Evolutionary conservation across 176 grass and related monocot genomes (phyloP).

Genomic region (Zizania latifolia): DNA sequence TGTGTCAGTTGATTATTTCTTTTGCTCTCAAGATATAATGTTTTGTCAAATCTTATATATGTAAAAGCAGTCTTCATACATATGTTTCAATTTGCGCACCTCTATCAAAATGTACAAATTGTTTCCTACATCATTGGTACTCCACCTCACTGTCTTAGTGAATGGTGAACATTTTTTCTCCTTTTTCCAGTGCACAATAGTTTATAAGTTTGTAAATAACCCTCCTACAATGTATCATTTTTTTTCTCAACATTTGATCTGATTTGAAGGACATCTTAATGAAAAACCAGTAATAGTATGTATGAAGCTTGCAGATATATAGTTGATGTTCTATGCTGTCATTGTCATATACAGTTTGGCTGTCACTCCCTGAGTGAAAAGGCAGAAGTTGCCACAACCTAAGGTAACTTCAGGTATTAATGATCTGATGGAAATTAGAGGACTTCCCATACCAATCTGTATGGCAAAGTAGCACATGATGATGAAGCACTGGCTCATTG

Average conservation of each 20-base stretch:
- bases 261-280: not conserved
- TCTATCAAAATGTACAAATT: not conserved
- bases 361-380: not conserved
- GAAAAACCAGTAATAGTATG: not conserved
- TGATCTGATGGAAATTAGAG: not conserved
- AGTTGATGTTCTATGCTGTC: not conserved
- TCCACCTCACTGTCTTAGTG: not conserved
- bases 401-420: not conserved
- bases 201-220: conserved; percentile 6
- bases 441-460: not conserved
- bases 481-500: conserved; percentile 1
- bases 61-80: not conserved
- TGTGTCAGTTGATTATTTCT: not conserved
- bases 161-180: not conserved
- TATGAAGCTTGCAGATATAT: not conserved
- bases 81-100: not conserved
- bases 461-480: not conserved
- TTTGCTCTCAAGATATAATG: not conserved
- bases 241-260: conserved; percentile 7
- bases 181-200: not conserved
- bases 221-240: too few species aligned
- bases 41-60: not conserved
- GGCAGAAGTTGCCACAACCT: not conserved
- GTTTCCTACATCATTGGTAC: not conserved
- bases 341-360: not conserved